Conservation (phyloP, 768 basidiomycete species). For the Mycena crocata region DNA sequence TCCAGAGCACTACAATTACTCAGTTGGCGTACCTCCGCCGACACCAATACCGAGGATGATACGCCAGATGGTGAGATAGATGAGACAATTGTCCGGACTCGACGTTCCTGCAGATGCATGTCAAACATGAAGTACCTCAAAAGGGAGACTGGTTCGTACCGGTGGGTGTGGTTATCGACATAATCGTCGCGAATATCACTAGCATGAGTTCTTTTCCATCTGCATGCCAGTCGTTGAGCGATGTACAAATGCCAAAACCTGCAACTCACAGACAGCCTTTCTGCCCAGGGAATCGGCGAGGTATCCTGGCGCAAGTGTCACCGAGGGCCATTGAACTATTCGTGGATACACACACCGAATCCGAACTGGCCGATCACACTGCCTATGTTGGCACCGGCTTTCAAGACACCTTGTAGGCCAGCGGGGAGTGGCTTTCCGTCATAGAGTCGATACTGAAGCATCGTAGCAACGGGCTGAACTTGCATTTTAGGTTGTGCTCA, state of each 20-base stretch:
- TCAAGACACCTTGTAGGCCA: conserved; percentile 64
- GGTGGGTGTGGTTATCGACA: conserved; percentile 74
- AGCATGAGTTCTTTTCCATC: conserved; percentile 86
- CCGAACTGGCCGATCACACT: conserved; percentile 69
- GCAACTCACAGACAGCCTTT: conserved; percentile 67
- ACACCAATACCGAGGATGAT: conserved; percentile 85
- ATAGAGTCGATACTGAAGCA: conserved; percentile 53
- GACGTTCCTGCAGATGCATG: not conserved
- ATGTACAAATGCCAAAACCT: not conserved
- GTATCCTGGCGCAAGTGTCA: conserved; percentile 1
- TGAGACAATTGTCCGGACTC: conserved; percentile 58
- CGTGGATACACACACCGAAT: conserved; percentile 64
- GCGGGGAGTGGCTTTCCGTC: conserved; percentile 56
- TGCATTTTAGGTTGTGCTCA: not conserved
- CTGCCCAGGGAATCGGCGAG: conserved; percentile 75
- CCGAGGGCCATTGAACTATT: too few species aligned
- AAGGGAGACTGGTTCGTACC: conserved; percentile 52
- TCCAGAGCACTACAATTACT: not conserved
- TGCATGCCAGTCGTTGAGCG: conserved; percentile 35
- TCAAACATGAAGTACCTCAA: too few species aligned
- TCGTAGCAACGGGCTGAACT: conserved; percentile 24
- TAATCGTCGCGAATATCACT: conserved; percentile 81
- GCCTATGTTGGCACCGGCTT: conserved; percentile 71
- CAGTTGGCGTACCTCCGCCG: conserved; percentile 56
- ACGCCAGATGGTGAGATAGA: conserved; percentile 77